These are phyloP conservation scores for Martensiomyces pterosporus DNA, from an alignment of 192 early-diverging fungal species.

Conservation along the genomic window DNA sequence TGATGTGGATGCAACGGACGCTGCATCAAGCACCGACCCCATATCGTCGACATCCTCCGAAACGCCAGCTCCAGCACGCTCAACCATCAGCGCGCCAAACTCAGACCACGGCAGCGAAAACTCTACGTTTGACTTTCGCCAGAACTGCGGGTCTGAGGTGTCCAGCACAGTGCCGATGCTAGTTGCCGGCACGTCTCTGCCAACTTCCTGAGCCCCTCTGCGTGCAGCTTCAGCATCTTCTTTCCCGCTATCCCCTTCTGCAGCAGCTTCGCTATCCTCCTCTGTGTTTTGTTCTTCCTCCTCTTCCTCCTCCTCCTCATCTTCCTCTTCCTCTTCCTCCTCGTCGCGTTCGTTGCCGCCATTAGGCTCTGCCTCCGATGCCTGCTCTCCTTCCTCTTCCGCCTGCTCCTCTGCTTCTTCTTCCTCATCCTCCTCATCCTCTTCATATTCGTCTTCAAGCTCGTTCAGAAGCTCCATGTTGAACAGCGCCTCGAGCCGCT, in stretches of 20 bases:
- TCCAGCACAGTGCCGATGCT: slow-evolving; percentile 19
- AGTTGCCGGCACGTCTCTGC: slow-evolving; percentile 5
- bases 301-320: background rate
- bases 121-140: slow-evolving; percentile 28
- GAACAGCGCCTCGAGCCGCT: slow-evolving; percentile 24
- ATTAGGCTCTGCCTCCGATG: background rate
- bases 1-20: slow-evolving; percentile 3
- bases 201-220: no score
- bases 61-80: slow-evolving; percentile 27
- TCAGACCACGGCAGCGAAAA: slow-evolving; percentile 44
- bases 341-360: background rate
- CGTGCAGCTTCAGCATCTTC: background rate
- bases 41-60: slow-evolving; percentile 20
- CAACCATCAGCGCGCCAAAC: slow-evolving; percentile 46
- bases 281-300: background rate
- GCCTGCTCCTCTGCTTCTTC: background rate
- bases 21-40: slow-evolving; percentile 5
- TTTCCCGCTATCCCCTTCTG: background rate
- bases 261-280: background rate
- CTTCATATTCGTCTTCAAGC: slow-evolving; percentile 33
- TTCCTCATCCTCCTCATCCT: slow-evolving; percentile 23
- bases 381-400: background rate
- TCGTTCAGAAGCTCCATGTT: slow-evolving; percentile 37
- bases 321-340: background rate
- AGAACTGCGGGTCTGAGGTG: slow-evolving; percentile 42